phyloP scores from a whole-genome alignment of 192 early-diverging fungal genomes.

The Gryganskiella cystojenkinii region DNA sequence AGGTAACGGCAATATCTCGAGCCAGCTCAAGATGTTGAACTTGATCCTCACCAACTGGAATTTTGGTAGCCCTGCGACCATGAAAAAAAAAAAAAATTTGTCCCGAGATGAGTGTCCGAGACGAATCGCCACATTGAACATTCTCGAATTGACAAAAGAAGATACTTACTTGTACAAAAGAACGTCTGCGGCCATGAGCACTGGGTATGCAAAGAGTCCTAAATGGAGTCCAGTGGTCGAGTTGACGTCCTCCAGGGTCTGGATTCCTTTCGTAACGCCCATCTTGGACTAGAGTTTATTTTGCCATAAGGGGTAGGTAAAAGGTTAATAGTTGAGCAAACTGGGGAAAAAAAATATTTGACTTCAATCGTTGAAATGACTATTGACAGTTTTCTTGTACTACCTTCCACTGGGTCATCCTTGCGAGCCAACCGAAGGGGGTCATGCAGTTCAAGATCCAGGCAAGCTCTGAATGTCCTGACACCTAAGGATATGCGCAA shows the following conservation, averaged over 20 bases:
- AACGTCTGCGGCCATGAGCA: slow-evolving; percentile 93
- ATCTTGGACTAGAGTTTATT: slow-evolving; percentile 52
- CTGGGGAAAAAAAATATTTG: not conserved
- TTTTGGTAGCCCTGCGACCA: slow-evolving; percentile 70
- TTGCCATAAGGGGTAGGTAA: not conserved
- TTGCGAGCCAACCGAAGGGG: slow-evolving; percentile 86
- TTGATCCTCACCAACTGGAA: slow-evolving; percentile 96
- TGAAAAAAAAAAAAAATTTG: not conserved
- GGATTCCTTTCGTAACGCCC: slow-evolving; percentile 46
- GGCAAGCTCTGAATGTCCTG: slow-evolving; percentile 80
- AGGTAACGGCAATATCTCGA: slow-evolving; percentile 77
- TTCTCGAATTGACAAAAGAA: not conserved
- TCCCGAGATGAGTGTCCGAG: not conserved
- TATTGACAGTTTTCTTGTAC: too few relatives aligned
- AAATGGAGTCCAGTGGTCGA: slow-evolving; percentile 63
- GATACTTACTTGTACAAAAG: slow-evolving; percentile 78
- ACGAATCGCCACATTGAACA: not conserved
- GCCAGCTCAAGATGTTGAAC: slow-evolving; percentile 91
- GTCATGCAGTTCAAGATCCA: slow-evolving; percentile 92
- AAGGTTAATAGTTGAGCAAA: not conserved
- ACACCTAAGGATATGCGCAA: slow-evolving; percentile 51
- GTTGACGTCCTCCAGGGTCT: slow-evolving; percentile 56
- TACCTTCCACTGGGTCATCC: slow-evolving; percentile 98
- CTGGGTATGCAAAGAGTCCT: slow-evolving; percentile 91
- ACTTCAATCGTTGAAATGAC: not conserved